Evolutionary conservation across 345 rosid species (phyloP), one percentile per base, ranked within the genome.

Genomic region (Ceriops decandra): DNA sequence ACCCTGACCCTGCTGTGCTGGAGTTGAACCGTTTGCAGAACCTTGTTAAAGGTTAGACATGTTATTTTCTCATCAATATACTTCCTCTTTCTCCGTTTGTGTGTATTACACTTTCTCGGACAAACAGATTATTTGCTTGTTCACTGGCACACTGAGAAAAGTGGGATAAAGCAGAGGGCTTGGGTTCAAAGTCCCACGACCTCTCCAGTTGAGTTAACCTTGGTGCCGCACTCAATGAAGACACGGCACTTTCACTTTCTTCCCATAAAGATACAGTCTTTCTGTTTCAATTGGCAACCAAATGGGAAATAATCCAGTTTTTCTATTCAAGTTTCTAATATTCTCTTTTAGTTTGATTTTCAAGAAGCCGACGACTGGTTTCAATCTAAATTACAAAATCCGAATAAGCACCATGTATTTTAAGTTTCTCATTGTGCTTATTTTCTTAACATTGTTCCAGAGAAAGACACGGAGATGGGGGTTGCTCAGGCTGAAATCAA

Each of bases 1-100:
- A 72, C 9, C 75, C 85, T 72, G 82, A 84, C 75, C 99, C 93
- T 79, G 69, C 87, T 70, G 87, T 85, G n/a, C 67, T 85, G 49
- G 88, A 95, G 77, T 86, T 83, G 73, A 79, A 86, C 78, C 83
- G 85, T 30, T 71, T 87, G 61, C 89, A 88, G 20, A 91, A 85
- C 83, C 85, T 85, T 65, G 83, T 87, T 57, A 84, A 69, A 88
- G 99, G 97, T 90, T 62, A 22, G 9, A 9, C 22, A 49, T 51
- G 7, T 52, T 4, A 30, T 30, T 1, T 32, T 62, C 46, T 36
- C 5, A 28, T 26, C 10, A 16, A 22, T 35, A 1, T 16, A 5
- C 16, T 30, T 24, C 22, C 38, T 22, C 56, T 24, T 3, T 28
- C 36, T 68, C 11, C 1, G 10, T 28, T 30, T 52, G 28, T 20